phyloP scores from a whole-genome alignment of 2,329 filamentous ascomycete species.

The Phyllosticta citriasiana region DNA sequence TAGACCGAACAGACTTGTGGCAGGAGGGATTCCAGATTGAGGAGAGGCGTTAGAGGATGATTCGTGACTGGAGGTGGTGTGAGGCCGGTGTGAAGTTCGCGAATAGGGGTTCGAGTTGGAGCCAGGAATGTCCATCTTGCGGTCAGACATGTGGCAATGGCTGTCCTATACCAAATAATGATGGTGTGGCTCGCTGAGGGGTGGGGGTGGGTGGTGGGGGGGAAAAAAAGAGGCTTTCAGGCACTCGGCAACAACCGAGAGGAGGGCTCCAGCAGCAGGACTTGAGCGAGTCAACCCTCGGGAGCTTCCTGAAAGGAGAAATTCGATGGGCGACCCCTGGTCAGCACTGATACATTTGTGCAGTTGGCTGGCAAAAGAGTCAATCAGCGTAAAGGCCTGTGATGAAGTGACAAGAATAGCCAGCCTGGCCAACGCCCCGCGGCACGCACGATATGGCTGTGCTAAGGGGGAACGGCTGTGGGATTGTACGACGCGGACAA shows the following conservation, averaged over 20 bases:
- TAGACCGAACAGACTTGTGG: constrained; percentile 23
- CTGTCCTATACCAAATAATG: not conserved
- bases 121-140: constrained; percentile 15
- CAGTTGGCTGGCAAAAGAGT: not conserved
- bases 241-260: constrained; percentile 27
- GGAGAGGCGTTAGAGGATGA: constrained; percentile 26
- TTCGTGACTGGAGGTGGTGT: constrained; percentile 17
- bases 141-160: not conserved
- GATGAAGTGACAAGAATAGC: constrained; percentile 5
- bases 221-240: constrained; percentile 17
- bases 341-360: constrained; percentile 1
- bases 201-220: not conserved
- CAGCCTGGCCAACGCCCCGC: not conserved
- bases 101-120: constrained; percentile 12
- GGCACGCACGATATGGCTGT: not conserved
- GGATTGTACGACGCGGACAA: constrained; percentile 6
- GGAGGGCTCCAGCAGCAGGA: not conserved
- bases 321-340: constrained; percentile 8
- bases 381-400: not conserved
- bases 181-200: not conserved
- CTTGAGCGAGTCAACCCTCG: constrained; percentile 4
- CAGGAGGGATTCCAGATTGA: constrained; percentile 23
- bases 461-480: not conserved
- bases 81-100: constrained; percentile 12
- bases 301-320: constrained; percentile 8